Percentiles rank a stretch among this genome's conserved stretches.
Conservation (phyloP, 129 eudicot species). For the Deinandra increscens region DNA sequence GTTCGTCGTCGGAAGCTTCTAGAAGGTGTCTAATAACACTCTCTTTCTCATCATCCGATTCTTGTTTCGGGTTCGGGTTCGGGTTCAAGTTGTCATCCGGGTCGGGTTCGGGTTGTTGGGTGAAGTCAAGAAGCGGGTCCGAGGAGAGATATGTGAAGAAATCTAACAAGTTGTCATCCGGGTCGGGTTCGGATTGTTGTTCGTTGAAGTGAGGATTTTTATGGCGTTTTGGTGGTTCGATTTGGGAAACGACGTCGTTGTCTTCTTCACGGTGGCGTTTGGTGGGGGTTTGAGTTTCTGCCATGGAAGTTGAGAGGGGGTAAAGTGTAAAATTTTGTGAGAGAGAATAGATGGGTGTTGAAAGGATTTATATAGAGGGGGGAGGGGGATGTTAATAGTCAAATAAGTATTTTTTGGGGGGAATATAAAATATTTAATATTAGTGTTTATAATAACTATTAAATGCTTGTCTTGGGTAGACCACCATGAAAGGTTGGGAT, state of each 20-base stretch:
- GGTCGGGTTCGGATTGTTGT: conserved; percentile 45
- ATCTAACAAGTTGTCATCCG: conserved; percentile 53
- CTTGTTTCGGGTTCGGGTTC: background rate
- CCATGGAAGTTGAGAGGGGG: conserved; percentile 31
- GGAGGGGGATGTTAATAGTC: conserved; percentile 25
- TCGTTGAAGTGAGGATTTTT: conserved; percentile 45
- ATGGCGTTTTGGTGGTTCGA: conserved; percentile 39
- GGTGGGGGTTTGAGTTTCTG: conserved; percentile 36
- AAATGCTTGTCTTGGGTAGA: conserved; percentile 6
- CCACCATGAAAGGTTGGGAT: no score
- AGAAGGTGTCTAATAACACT: conserved; percentile 84
- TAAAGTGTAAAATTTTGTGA: conserved; percentile 24
- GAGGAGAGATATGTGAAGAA: conserved; percentile 50
- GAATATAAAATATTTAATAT: background rate
- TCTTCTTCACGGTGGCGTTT: conserved; percentile 48
- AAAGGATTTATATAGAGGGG: conserved; percentile 54
- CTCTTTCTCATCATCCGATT: conserved; percentile 36
- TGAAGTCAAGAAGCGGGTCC: conserved; percentile 28
- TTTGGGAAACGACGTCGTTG: conserved; percentile 1
- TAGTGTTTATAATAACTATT: background rate
- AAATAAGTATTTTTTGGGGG: conserved; percentile 23
- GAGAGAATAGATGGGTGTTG: conserved; percentile 45
- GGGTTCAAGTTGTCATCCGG: conserved; percentile 17
- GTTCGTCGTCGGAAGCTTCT: conserved; percentile 94
- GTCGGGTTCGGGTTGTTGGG: conserved; percentile 29